phyloP scores from a whole-genome alignment of 169 alveolate genomes.

The Perkinsus olseni region DNA sequence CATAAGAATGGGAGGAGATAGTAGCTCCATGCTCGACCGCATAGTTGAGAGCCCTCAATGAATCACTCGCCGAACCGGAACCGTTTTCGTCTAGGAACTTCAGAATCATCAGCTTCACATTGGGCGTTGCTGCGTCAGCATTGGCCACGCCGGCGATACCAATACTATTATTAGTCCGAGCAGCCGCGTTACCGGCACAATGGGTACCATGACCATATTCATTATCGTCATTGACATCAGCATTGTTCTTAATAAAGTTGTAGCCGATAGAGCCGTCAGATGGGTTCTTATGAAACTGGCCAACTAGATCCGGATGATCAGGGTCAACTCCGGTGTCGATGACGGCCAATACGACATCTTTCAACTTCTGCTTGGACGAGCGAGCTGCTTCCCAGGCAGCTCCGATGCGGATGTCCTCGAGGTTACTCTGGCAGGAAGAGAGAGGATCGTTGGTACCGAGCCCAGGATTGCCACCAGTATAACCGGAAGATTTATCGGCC shows the following conservation, averaged over 20 bases:
- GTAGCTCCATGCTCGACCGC: constrained; percentile 31
- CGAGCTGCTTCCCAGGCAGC: background rate
- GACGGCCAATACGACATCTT: constrained; percentile 29
- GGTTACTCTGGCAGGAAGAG: constrained; percentile 26
- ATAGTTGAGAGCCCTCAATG: constrained; percentile 29
- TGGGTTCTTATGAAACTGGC: constrained; percentile 26
- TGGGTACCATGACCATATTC: constrained; percentile 21
- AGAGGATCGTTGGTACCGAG: constrained; percentile 23
- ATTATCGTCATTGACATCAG: constrained; percentile 26
- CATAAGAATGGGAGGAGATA: constrained; percentile 13
- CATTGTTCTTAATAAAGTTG: constrained; percentile 28
- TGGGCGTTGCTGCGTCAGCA: too few species aligned
- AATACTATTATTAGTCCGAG: constrained; percentile 28
- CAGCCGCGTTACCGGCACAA: constrained; percentile 41
- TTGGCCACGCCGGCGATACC: constrained; percentile 24
- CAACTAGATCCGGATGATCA: constrained; percentile 32
- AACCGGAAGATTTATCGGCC: background rate
- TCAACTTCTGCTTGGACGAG: constrained; percentile 11
- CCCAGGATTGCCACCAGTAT: constrained; percentile 19
- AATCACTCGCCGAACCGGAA: constrained; percentile 19
- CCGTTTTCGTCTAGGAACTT: constrained; percentile 31
- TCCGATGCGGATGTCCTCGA: background rate
- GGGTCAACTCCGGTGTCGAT: constrained; percentile 34
- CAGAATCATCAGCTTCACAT: constrained; percentile 32
- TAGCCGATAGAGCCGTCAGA: constrained; percentile 32